Conservation (phyloP, 2,329 filamentous ascomycete genomes). For the Aspergillus pseudoterreus region DNA sequence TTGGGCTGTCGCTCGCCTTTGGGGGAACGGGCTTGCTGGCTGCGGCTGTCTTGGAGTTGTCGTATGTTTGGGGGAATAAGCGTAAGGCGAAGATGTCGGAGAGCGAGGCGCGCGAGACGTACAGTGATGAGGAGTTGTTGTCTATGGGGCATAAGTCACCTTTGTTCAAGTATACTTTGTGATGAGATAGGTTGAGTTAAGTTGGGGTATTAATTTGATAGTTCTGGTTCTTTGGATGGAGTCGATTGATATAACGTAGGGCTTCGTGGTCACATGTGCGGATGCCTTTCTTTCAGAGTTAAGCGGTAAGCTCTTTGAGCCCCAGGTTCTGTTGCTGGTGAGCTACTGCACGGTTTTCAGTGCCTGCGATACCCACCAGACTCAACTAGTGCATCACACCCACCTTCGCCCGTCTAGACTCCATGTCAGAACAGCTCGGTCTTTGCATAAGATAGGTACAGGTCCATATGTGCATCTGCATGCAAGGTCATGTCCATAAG, state of each 20-base stretch:
- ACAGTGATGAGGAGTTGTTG: conserved; percentile 11
- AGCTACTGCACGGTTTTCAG: too few relatives aligned
- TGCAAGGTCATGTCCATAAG: not conserved
- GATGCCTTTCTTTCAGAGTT: too few relatives aligned
- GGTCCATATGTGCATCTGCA: not conserved
- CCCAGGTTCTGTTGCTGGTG: too few relatives aligned
- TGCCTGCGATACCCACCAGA: too few relatives aligned
- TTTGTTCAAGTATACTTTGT: conserved; percentile 4
- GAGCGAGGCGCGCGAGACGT: conserved; percentile 6
- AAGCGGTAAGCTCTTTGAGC: too few relatives aligned
- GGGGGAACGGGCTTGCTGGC: conserved; percentile 25
- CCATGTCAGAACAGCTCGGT: not conserved
- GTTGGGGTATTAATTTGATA: too few relatives aligned
- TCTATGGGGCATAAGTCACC: conserved; percentile 12
- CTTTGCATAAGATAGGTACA: not conserved
- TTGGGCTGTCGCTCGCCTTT: conserved; percentile 32
- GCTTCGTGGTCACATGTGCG: too few relatives aligned
- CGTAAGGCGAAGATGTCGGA: conserved; percentile 7
- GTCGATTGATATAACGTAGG: too few relatives aligned
- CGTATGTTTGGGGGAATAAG: conserved; percentile 6
- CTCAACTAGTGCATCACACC: not conserved
- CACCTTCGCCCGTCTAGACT: too few relatives aligned
- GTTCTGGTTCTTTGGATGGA: too few relatives aligned
- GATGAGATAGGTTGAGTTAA: not conserved
- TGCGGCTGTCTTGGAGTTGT: conserved; percentile 27